A percentile compares a stretch with the other conserved stretches of the same genome.
Evolutionary conservation across 1,284 basidiomycete species (phyloP).

Genomic region (Sanghuangporus weigelae): DNA sequence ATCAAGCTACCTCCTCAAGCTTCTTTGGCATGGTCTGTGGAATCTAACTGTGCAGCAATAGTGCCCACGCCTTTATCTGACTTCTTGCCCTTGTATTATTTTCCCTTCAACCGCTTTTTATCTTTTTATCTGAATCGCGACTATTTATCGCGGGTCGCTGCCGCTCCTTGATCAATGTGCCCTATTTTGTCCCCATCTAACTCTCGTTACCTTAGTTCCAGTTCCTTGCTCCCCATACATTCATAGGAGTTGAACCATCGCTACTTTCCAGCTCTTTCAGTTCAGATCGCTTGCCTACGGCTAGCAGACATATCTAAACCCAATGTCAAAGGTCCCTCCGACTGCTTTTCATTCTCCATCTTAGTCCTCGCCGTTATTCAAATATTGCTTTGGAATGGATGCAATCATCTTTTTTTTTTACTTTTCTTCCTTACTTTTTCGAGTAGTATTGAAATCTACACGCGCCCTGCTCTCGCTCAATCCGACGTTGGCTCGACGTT

Average conservation of each 20-base stretch:
- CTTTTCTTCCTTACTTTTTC: neutral
- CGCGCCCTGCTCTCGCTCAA: neutral
- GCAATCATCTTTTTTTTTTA: neutral
- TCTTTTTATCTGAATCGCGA: neutral
- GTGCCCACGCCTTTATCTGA: neutral
- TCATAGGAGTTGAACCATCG: neutral
- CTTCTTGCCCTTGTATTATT: neutral
- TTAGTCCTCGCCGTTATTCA: too few species aligned
- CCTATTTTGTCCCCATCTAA: neutral
- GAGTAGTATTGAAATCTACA: too few species aligned
- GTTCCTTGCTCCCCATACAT: neutral
- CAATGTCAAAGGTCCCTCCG: neutral
- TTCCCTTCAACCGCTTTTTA: neutral
- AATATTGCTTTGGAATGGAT: neutral
- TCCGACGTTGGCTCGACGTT: neutral
- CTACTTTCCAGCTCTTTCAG: neutral
- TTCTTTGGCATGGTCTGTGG: neutral
- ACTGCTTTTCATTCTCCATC: neutral
- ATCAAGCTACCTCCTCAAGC: neutral
- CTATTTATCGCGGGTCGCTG: neutral
- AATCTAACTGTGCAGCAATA: neutral
- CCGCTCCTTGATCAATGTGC: neutral
- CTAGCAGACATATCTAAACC: too few species aligned
- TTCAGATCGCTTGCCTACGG: neutral
- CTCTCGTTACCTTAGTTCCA: neutral